Evolutionary conservation across 2,329 filamentous ascomycete species (phyloP).

Genomic region (Leptographium procerum): DNA sequence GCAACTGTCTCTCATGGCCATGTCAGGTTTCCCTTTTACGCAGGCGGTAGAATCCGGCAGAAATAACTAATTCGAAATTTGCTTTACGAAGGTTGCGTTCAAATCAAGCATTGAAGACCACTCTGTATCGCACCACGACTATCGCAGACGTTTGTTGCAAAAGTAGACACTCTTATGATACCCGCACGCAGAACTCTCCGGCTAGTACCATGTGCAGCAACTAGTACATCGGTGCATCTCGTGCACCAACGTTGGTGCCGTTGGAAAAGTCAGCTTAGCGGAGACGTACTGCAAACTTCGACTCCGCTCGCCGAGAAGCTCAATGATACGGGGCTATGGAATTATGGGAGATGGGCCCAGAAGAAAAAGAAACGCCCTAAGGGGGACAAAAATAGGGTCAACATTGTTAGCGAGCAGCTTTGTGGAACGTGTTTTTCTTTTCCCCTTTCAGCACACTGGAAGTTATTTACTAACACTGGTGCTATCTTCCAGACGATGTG

Average conservation of each 20-base stretch:
- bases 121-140: neutral
- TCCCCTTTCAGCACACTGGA: neutral
- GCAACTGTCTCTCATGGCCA: too few species aligned
- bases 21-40: too few species aligned
- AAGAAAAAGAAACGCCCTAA: conserved; percentile 1
- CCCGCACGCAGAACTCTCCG: neutral
- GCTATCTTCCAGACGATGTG: conserved; percentile 48
- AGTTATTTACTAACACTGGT: neutral
- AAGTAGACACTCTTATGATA: neutral
- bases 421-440: conserved; percentile 28
- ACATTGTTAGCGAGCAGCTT: conserved; percentile 39
- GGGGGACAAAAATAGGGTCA: conserved; percentile 32
- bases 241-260: neutral
- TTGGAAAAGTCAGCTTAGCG: neutral
- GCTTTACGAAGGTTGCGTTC: too few species aligned
- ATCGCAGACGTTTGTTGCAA: neutral
- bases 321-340: conserved; percentile 11
- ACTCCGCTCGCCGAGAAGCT: conserved; percentile 14
- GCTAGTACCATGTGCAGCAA: neutral
- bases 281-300: neutral
- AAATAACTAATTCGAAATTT: neutral
- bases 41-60: neutral
- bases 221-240: neutral
- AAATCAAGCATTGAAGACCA: neutral
- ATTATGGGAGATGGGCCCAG: conserved; percentile 6